Evolutionary conservation across 495 filamentous ascomycete genomes (phyloP).

Genomic region (Hypoxylon intermedium): DNA sequence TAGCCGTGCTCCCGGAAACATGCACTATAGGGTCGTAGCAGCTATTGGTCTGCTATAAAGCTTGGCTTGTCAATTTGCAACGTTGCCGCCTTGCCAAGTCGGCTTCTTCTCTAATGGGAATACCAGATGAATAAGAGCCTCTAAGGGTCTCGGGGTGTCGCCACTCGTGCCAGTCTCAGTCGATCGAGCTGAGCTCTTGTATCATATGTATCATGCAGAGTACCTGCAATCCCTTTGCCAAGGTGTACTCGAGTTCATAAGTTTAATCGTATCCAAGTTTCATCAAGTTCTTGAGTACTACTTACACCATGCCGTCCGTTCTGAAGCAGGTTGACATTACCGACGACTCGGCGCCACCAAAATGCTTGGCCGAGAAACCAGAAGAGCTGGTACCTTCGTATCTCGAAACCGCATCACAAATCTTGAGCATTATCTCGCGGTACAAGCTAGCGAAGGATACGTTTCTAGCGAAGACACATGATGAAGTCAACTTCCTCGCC

Average conservation of each 20-base stretch:
- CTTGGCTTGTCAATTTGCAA: conserved; percentile 30
- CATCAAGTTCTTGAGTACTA: conserved; percentile 10
- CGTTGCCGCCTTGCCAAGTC: conserved; percentile 30
- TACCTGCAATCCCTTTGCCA: conserved; percentile 13
- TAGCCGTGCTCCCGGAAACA: conserved; percentile 35
- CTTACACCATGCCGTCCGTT: conserved; percentile 33
- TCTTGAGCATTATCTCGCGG: conserved; percentile 38
- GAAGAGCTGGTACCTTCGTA: conserved; percentile 6
- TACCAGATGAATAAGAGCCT: conserved; percentile 19
- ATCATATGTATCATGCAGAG: conserved; percentile 32
- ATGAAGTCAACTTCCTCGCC: conserved; percentile 35
- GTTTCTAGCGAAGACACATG: conserved; percentile 7
- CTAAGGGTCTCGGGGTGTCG: conserved; percentile 13
- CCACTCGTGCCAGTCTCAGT: background rate
- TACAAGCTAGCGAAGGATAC: conserved; percentile 32
- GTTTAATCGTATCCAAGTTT: conserved; percentile 19
- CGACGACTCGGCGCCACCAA: conserved; percentile 16
- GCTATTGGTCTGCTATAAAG: conserved; percentile 31
- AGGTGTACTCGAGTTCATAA: conserved; percentile 13
- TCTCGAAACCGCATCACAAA: conserved; percentile 38
- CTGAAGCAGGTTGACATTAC: conserved; percentile 26
- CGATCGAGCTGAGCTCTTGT: conserved; percentile 9
- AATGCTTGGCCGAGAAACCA: conserved; percentile 6
- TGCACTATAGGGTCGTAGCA: conserved; percentile 21
- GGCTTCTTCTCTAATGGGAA: conserved; percentile 18